phyloP scores from a whole-genome alignment of 257 asterid genomes.

The Nicotiana knightiana region DNA sequence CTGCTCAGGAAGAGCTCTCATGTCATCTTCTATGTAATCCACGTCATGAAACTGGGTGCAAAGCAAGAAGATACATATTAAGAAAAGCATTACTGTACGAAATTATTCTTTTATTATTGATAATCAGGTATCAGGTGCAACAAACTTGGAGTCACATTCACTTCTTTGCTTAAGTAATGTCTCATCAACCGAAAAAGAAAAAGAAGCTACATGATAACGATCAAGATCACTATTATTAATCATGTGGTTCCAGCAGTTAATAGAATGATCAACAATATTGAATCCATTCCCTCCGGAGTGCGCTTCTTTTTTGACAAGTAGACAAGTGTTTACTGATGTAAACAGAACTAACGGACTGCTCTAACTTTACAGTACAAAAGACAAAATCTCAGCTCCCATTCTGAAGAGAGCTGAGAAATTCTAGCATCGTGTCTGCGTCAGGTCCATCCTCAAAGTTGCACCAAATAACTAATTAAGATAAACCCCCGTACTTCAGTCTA shows the following conservation, averaged over 20 bases:
- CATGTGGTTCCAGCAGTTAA: too few species aligned
- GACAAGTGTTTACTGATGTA: neutral
- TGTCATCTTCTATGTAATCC: conserved; percentile 30
- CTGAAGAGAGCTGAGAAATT: neutral
- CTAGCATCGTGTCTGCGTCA: neutral
- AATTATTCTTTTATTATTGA: neutral
- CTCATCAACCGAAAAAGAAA: neutral
- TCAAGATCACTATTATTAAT: neutral
- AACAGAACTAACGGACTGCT: neutral
- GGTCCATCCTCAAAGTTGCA: neutral
- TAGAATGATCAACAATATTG: neutral
- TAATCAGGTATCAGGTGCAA: neutral
- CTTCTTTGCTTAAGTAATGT: neutral
- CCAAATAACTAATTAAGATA: neutral
- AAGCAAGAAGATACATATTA: neutral
- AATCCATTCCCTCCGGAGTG: neutral
- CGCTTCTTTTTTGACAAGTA: neutral
- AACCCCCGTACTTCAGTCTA: neutral
- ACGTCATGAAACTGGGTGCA: conserved; percentile 31
- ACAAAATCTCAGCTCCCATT: neutral
- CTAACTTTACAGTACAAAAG: neutral
- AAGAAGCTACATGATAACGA: neutral
- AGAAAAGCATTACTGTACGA: neutral
- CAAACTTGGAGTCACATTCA: neutral
- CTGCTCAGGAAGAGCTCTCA: conserved; percentile 27